Evolutionary conservation across 352 stramenopile genomes (phyloP), one percentile per base, ranked within the genome.

Genomic region (Plasmopara muralis): DNA sequence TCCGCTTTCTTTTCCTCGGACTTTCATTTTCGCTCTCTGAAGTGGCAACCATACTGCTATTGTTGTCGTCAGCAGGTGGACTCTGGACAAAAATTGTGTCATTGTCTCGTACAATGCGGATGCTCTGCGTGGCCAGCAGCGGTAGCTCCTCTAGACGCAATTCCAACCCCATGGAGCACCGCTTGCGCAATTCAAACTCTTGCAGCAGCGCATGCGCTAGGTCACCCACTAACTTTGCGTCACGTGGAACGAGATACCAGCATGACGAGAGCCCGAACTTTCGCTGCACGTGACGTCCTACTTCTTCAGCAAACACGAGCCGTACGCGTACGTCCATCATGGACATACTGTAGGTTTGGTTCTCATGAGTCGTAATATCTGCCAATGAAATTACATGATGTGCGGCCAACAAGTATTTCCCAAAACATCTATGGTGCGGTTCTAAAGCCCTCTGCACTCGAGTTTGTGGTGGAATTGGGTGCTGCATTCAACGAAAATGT

Each of bases 381-480:
- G 64, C 5, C 37, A 79, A 42, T 25, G 20, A 25, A 25, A 25
- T 25, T 3, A 25, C 20, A 25, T 25, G 20, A 25, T 25, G 20
- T 25, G 20, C 20, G 20, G 20, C 20, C 20, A 1, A 25, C 20
- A 3, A 25, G 20, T 25, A 25, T 25, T 25, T 3, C 3, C 20
- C 52, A 57, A 12, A 58, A 72, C 15, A 56, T 74, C 13, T 85
- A 83, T 43, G 65, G 76, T 25, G 54, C 79, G 4, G 89, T 98
- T 53, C 63, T 97, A 9, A 94, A 86, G 4, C 66, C 77, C 30
- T 71, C 90, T 18, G 87, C 89, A 9, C 60, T 97, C 7, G 73
- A 73, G 35, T 98, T 98, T 60, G 72, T 98, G 7, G 76, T 83
- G 14, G 73, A 86, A 13, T 56, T 97, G 34, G 83, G 81, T 14